These are phyloP conservation scores for Aspergillus unguis DNA, from an alignment of 2,329 filamentous ascomycete species.

Conservation along the genomic window DNA sequence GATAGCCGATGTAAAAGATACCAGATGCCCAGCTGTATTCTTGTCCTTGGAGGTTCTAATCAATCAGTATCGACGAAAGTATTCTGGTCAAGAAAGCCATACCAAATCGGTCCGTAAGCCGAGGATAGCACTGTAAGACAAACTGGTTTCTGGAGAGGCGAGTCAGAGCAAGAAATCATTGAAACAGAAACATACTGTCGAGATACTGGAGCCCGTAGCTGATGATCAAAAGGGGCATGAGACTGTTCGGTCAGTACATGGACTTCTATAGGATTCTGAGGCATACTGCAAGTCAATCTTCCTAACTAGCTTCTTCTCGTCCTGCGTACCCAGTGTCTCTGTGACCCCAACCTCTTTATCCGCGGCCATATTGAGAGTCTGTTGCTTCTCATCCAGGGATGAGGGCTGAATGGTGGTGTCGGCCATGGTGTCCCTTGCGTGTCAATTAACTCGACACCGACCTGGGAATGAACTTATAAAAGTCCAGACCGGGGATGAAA, in stretches of 20 bases:
- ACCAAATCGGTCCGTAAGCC: constrained; percentile 16
- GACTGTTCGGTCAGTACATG: constrained; percentile 1
- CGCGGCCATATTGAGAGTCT: neutral
- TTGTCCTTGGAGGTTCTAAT: constrained; percentile 1
- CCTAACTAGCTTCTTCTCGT: constrained; percentile 14
- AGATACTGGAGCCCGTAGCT: constrained; percentile 27
- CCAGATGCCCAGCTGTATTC: constrained; percentile 23
- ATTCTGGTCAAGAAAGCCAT: neutral
- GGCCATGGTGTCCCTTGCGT: neutral
- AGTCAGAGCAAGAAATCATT: neutral
- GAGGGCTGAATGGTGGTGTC: neutral
- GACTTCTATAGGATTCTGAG: neutral
- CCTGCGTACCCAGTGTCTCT: constrained; percentile 7
- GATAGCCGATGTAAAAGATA: constrained; percentile 27
- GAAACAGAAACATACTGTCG: constrained; percentile 23
- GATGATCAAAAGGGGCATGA: constrained; percentile 20
- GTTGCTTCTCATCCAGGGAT: neutral
- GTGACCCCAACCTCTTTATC: constrained; percentile 5
- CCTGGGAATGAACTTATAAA: neutral
- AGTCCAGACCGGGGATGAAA: neutral
- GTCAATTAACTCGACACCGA: no score
- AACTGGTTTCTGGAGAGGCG: constrained; percentile 13
- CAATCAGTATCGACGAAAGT: neutral
- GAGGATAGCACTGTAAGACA: constrained; percentile 16
- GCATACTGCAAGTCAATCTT: constrained; percentile 16